phyloP scores from a whole-genome alignment of 352 stramenopile genomes.

The Globisporangium nodosum region DNA sequence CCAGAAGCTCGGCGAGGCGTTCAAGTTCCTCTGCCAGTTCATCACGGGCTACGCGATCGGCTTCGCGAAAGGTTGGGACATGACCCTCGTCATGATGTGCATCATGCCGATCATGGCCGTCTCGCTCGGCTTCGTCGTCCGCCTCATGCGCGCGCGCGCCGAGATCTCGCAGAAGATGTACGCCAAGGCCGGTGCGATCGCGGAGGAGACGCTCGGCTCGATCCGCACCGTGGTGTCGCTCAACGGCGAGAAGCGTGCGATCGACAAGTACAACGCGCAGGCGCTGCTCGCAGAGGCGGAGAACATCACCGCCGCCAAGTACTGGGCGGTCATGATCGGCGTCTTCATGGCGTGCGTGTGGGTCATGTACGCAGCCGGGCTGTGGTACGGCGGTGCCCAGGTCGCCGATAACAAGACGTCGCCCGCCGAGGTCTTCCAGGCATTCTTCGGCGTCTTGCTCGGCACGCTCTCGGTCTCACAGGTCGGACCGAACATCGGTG shows the following conservation, averaged over 20 bases:
- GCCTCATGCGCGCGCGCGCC: slow-evolving; percentile 7
- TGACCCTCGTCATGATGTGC: slow-evolving; percentile 21
- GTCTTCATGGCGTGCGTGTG: slow-evolving; percentile 30
- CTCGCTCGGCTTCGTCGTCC: slow-evolving; percentile 19
- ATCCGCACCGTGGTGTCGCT: slow-evolving; percentile 26
- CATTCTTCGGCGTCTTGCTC: slow-evolving; percentile 51
- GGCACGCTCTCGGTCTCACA: slow-evolving; percentile 36
- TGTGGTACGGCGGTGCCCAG: slow-evolving; percentile 52
- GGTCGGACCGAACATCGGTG: slow-evolving; percentile 46
- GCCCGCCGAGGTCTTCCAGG: slow-evolving; percentile 34
- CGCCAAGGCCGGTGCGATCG: slow-evolving; percentile 22
- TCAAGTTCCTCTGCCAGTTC: slow-evolving; percentile 1
- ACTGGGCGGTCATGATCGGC: slow-evolving; percentile 14
- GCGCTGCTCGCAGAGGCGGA: slow-evolving; percentile 11
- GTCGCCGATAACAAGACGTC: slow-evolving; percentile 22
- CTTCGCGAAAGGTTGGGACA: slow-evolving; percentile 24
- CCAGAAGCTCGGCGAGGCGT: slow-evolving; percentile 15
- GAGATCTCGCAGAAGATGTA: slow-evolving; percentile 18
- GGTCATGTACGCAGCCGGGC: slow-evolving; percentile 39
- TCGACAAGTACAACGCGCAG: slow-evolving; percentile 20
- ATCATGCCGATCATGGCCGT: slow-evolving; percentile 23
- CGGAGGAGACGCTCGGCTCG: slow-evolving; percentile 24
- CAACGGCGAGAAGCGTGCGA: slow-evolving; percentile 17
- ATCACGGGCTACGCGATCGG: slow-evolving; percentile 17
- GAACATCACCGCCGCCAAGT: slow-evolving; percentile 17